Evolutionary conservation across 2,329 filamentous ascomycete species (phyloP), one percentile per base, ranked within the genome.

Genomic region (Stromatinia cepivora): DNA sequence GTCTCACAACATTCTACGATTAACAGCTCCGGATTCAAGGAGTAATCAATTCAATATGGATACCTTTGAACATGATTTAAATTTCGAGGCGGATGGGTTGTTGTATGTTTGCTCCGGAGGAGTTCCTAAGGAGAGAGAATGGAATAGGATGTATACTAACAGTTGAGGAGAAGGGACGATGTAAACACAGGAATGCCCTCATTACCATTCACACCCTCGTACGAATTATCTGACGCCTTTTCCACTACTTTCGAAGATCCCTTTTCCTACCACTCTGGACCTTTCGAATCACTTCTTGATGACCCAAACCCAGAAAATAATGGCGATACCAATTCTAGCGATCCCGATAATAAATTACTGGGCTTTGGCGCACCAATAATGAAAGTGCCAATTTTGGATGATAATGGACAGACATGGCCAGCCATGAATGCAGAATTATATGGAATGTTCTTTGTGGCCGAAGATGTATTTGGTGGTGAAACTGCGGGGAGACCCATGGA

Each of bases 401-500:
- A 90, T 72, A 80, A 84, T 9, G 89, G 87, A 66, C 84, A 88
- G 63, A 86, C 86, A 42, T 88, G 91, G 67, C 82, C 91, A 15
- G 84, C 82, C 74, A 88, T 94, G 83, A 85, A 85, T 31, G 91
- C 91, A 69, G 91, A 94, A 80, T 82, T 94, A 17, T 92, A 93
- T 76, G 92, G 92, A 84, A 94, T 94, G 91, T 94, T 94, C 83
- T 71, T 94, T 77, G 86, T 94, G 36, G 92, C 92, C 57, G 92
- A 94, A 78, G 91, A 92, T 75, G 91, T 93, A 7, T 94, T 92
- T 82, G 83, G 84, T 11, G 75, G 73, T 39, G 77, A 78, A 45
- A 74, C 72, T 54, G 74, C 75, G 42, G 88, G 79, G 80, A 87
- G 81, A 82, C 89, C 90, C 0, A 85, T 90, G 64, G 94, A 98